These are phyloP conservation scores for Epipyxis sp. DNA, from an alignment of 108 stramenopile genomes.

Conservation along the genomic window DNA sequence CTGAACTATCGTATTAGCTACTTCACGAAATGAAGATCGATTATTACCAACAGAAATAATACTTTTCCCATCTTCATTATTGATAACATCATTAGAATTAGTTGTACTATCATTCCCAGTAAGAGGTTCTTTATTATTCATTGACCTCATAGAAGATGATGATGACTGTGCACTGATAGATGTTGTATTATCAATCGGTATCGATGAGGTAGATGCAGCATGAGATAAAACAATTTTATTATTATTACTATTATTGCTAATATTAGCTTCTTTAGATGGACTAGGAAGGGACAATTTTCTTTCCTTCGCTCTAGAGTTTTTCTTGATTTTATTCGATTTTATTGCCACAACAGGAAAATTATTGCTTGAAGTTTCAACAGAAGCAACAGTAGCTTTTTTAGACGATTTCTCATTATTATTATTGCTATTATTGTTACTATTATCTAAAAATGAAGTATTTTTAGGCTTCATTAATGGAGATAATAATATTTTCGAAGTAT, in stretches of 20 bases:
- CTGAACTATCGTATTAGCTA: background rate
- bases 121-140: background rate
- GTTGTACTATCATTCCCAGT: background rate
- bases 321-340: too few species aligned
- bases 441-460: too few species aligned
- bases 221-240: background rate
- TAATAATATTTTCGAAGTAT: too few species aligned
- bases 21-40: background rate
- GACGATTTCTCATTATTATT: too few species aligned
- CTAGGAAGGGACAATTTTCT: too few species aligned
- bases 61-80: background rate
- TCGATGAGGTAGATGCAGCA: background rate
- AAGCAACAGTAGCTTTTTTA: too few species aligned
- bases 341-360: too few species aligned
- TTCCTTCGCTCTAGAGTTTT: too few species aligned
- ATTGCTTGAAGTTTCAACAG: too few species aligned
- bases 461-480: too few species aligned
- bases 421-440: too few species aligned
- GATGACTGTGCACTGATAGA: background rate
- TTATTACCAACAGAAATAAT: background rate
- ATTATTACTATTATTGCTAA: background rate
- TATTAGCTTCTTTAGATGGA: background rate
- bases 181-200: background rate
- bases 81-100: background rate
- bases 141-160: background rate